Evolutionary conservation across 352 stramenopile genomes (phyloP).

Genomic region (Globisporangium recalcitrans): DNA sequence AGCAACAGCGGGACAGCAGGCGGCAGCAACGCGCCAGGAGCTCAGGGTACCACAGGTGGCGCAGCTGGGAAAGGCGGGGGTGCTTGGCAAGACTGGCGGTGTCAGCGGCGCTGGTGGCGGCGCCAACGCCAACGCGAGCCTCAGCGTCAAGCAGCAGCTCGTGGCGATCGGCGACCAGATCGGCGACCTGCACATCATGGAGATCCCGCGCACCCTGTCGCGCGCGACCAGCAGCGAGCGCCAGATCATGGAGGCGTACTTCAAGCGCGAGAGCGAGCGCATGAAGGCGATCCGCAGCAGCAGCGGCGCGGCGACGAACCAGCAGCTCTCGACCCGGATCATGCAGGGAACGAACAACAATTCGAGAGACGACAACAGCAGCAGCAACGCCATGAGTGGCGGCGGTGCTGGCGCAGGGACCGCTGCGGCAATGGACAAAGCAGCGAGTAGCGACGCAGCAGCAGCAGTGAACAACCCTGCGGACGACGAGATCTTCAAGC

Average conservation of each 20-base stretch:
- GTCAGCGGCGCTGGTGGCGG: neutral
- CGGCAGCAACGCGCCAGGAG: neutral
- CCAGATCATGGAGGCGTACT: constrained; percentile 80
- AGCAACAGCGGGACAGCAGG: neutral
- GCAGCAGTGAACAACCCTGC: neutral
- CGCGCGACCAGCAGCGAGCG: constrained; percentile 79
- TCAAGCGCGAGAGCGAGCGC: constrained; percentile 86
- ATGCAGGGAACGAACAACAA: constrained; percentile 23
- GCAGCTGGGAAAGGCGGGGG: constrained; percentile 7
- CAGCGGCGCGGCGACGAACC: constrained; percentile 1
- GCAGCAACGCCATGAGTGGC: constrained; percentile 15
- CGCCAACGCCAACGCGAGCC: constrained; percentile 13
- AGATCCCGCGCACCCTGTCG: constrained; percentile 87
- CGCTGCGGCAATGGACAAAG: neutral
- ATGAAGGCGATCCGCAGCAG: constrained; percentile 40
- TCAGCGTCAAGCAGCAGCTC: constrained; percentile 82
- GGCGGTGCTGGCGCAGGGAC: neutral
- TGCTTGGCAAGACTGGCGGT: constrained; percentile 5
- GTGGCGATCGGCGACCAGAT: constrained; percentile 89
- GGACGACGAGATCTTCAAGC: constrained; percentile 73
- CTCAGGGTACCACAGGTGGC: constrained; percentile 9
- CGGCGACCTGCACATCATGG: constrained; percentile 91
- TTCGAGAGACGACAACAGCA: constrained; percentile 19
- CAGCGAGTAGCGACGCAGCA: neutral
- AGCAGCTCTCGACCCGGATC: constrained; percentile 11